phyloP scores from a whole-genome alignment of 495 filamentous ascomycete species.

The Penicillium malachiteum region DNA sequence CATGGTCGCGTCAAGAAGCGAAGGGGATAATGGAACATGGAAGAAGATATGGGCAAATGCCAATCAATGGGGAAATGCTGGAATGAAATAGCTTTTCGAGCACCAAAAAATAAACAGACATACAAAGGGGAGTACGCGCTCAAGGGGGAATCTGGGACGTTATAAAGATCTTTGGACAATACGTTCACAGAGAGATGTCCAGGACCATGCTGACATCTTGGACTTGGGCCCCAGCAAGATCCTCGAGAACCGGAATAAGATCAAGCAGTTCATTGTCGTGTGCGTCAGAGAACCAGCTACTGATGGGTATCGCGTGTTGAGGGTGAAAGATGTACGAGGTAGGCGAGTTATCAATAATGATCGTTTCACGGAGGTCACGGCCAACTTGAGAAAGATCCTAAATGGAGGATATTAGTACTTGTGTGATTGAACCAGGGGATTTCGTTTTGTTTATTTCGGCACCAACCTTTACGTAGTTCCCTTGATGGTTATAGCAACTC shows the following conservation, averaged over 20 bases:
- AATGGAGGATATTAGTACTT: conserved; percentile 16
- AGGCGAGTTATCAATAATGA: conserved; percentile 99
- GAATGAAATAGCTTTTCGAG: conserved; percentile 27
- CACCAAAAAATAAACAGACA: conserved; percentile 7
- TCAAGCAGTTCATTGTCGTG: conserved; percentile 99
- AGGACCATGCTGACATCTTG: conserved; percentile 96
- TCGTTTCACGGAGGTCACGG: conserved; percentile 92
- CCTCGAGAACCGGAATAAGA: conserved; percentile 96
- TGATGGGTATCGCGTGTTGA: conserved; percentile 98
- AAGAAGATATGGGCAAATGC: conserved; percentile 10
- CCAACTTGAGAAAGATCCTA: conserved; percentile 94
- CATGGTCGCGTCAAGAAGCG: conserved; percentile 13
- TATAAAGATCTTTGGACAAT: conserved; percentile 30
- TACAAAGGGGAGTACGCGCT: conserved; percentile 29
- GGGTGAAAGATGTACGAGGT: conserved; percentile 99
- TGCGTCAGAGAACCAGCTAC: conserved; percentile 99
- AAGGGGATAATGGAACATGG: conserved; percentile 13
- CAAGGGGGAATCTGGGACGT: conserved; percentile 35
- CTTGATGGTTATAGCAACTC: conserved; percentile 99
- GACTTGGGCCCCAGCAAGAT: conserved; percentile 83
- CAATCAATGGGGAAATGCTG: conserved; percentile 22
- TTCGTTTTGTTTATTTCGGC: too few species aligned
- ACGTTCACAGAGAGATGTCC: conserved; percentile 78
- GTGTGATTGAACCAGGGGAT: not conserved
- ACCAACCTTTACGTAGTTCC: conserved; percentile 91